phyloP scores from a whole-genome alignment of 192 early-diverging fungal genomes.

The Linnemannia exigua region DNA sequence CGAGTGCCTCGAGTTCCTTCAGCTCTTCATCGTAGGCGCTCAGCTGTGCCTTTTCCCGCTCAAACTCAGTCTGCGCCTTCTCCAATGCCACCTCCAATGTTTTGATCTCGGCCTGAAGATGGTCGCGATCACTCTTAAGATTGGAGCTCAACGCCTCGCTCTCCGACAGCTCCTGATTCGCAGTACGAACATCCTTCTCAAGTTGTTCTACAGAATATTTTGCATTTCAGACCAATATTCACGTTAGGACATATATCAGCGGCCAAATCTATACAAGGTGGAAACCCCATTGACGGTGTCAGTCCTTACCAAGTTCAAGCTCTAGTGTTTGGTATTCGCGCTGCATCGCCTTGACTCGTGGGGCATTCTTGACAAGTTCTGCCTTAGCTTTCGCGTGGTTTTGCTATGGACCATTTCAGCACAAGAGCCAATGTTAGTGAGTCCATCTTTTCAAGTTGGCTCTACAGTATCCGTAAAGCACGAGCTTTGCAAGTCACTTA shows the following conservation, averaged over 20 bases:
- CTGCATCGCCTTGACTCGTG: conserved; percentile 73
- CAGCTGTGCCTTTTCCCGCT: conserved; percentile 75
- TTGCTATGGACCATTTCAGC: conserved; percentile 56
- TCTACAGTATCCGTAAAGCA: background rate
- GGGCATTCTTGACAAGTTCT: conserved; percentile 68
- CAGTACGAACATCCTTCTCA: conserved; percentile 60
- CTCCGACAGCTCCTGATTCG: conserved; percentile 61
- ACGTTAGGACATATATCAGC: background rate
- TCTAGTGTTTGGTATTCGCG: conserved; percentile 74
- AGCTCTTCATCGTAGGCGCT: conserved; percentile 85
- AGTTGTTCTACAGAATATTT: conserved; percentile 63
- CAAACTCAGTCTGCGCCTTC: conserved; percentile 67
- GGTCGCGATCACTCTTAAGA: conserved; percentile 58
- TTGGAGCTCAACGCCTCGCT: conserved; percentile 63
- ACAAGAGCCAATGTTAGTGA: background rate
- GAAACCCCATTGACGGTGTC: conserved; percentile 18
- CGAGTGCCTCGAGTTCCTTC: conserved; percentile 74
- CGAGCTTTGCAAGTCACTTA: conserved; percentile 21
- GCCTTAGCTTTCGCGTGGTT: conserved; percentile 76
- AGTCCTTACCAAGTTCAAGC: conserved; percentile 73
- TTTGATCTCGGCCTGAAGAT: conserved; percentile 43
- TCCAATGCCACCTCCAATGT: conserved; percentile 49
- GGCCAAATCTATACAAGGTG: no score
- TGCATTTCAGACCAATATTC: background rate
- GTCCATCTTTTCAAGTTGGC: background rate